Evolutionary conservation across 116 monocot genomes (phyloP), one percentile per base, ranked within the genome.

Genomic region (Dioscorea cayenensis): DNA sequence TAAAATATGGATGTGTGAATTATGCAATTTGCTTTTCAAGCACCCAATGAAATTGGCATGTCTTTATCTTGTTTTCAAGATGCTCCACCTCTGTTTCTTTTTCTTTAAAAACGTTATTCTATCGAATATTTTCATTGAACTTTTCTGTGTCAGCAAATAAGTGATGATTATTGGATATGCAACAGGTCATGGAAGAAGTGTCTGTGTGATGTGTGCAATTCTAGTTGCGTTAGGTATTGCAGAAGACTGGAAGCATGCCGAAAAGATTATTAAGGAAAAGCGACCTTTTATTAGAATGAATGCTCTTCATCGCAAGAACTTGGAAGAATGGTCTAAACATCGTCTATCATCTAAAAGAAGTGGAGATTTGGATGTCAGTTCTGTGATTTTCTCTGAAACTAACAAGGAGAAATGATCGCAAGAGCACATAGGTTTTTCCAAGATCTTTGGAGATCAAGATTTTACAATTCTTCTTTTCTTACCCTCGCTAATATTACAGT

Each of bases 141-240:
- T 5, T 43, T 43, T 43, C 43, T 43, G 43, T 43, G 38, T 38
- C 38, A 38, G 2, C 2, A 38, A 6, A 38, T 38, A 38, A 52
- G 6, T 61, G 62, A 62, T 27, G 10, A 27, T 0, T 62, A 25
- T 12, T 36, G 67, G 13, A 49, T 36, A 64, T 77, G 43, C 43
- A 49, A 81, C 84, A 95, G 92, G 92, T 48, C 95, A 92, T 79
- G 95, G 95, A 8, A 83, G 95, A 71, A 95, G 95, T 69, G 95
- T 90, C 7, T 87, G 87, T 62, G 86, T 96, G 68, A 79, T 92
- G 86, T 92, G 92, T 64, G 92, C 96, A 0, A 58, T 92, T 78
- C 77, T 96, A 36, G 96, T 92, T 52, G 80, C 79, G 12, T 28
- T 92, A 52, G 90, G 90, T 37, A n/a, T 86, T 32, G 90, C 90